Percentiles rank a stretch among this genome's conserved stretches.
Evolutionary conservation across 1,284 basidiomycete genomes (phyloP).

Genomic region (Mycocalia duriaeana): DNA sequence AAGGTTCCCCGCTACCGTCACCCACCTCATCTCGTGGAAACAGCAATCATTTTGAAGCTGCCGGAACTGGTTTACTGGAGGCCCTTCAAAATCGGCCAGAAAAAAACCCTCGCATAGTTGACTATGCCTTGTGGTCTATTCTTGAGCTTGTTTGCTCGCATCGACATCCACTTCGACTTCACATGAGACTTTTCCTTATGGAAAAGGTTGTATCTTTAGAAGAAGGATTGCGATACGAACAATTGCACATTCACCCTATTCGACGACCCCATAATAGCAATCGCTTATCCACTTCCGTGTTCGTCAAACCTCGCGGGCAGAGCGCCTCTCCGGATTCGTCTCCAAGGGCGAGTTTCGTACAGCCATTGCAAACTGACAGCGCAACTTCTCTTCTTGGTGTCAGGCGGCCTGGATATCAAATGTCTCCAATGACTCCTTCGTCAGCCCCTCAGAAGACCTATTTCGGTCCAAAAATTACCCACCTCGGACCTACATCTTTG

Average conservation of each 20-base stretch:
- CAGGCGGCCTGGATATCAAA: slow-evolving; percentile 26
- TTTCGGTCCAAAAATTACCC: slow-evolving; percentile 47
- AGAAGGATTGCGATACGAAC: slow-evolving; percentile 37
- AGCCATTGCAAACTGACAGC: slow-evolving; percentile 13
- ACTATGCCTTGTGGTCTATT: slow-evolving; percentile 73
- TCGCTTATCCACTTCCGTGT: slow-evolving; percentile 40
- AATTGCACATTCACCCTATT: slow-evolving; percentile 17
- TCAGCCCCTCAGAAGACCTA: not conserved
- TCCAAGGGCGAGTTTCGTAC: slow-evolving; percentile 30
- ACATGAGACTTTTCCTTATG: slow-evolving; percentile 59
- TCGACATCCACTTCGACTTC: slow-evolving; percentile 59
- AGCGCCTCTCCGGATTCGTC: slow-evolving; percentile 49
- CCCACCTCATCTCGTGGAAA: slow-evolving; percentile 24
- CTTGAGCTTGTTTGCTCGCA: slow-evolving; percentile 64
- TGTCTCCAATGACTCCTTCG: slow-evolving; percentile 22
- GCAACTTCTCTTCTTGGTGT: slow-evolving; percentile 19
- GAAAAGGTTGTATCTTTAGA: slow-evolving; percentile 54
- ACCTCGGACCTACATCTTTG: slow-evolving; percentile 53
- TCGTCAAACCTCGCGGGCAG: slow-evolving; percentile 41
- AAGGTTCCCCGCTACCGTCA: slow-evolving; percentile 26
- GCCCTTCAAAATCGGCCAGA: slow-evolving; percentile 13
- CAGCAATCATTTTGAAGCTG: slow-evolving; percentile 19
- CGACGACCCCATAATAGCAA: slow-evolving; percentile 29
- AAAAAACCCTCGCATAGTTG: slow-evolving; percentile 51
- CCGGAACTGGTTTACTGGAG: slow-evolving; percentile 14